A percentile compares a stretch with the other conserved stretches of the same genome.
phyloP scores from a whole-genome alignment of 108 stramenopile species.

The Pseudonitzschia multiseries region DNA sequence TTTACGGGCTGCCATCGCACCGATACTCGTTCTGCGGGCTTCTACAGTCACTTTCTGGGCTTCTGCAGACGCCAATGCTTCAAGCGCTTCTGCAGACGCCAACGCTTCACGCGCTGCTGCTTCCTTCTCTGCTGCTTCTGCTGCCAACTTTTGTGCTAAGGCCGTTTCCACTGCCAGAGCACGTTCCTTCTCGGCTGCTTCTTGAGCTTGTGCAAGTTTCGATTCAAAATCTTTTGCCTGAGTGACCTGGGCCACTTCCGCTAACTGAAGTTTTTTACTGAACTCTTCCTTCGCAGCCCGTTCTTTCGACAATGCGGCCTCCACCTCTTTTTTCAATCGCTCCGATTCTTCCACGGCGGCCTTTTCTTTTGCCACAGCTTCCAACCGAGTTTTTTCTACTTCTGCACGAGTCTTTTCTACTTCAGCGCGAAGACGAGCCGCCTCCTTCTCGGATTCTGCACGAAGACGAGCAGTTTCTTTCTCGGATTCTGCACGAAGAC shows the following conservation, averaged over 20 bases:
- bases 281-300: conserved; percentile 5
- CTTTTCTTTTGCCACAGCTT: conserved; percentile 4
- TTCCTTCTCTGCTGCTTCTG: background rate
- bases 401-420: background rate
- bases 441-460: background rate
- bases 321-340: conserved; percentile 2
- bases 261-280: background rate
- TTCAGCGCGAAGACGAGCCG: conserved; percentile 6
- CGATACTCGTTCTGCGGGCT: background rate
- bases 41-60: too few relatives aligned
- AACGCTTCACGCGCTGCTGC: background rate
- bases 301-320: background rate
- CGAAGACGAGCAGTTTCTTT: background rate
- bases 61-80: background rate
- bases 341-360: conserved; percentile 9
- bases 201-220: conserved; percentile 8
- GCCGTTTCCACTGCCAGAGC: background rate
- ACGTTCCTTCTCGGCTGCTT: conserved; percentile 11
- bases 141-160: conserved; percentile 2
- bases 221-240: conserved; percentile 8
- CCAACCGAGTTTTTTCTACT: background rate
- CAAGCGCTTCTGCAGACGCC: background rate
- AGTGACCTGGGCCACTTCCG: conserved; percentile 8
- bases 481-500: background rate
- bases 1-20: background rate